Evolutionary conservation across 768 basidiomycete genomes (phyloP).

Genomic region (Stropharia rugosoannulata): DNA sequence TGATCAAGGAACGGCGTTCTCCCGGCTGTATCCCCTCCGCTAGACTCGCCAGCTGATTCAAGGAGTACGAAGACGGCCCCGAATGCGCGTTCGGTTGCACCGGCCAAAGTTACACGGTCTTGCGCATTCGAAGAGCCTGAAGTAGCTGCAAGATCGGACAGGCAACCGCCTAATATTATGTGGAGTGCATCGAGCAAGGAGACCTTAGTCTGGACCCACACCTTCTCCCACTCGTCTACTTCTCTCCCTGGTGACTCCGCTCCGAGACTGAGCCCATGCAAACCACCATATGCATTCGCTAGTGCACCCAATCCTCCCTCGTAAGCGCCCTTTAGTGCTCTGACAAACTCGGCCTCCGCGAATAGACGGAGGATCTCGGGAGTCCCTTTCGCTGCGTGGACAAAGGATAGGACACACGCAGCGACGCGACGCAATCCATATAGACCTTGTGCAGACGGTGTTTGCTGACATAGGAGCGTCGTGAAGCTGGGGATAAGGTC

Average conservation of each 20-base stretch:
- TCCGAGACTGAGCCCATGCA: constrained; percentile 29
- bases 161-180: constrained; percentile 46
- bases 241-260: constrained; percentile 24
- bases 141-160: constrained; percentile 42
- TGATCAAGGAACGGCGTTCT: constrained; percentile 63
- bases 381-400: constrained; percentile 45
- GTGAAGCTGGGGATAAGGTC: constrained; percentile 62
- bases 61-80: constrained; percentile 60
- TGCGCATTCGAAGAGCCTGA: constrained; percentile 34
- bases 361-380: constrained; percentile 51
- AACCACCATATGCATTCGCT: constrained; percentile 62
- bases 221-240: constrained; percentile 65
- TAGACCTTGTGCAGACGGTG: constrained; percentile 44
- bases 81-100: constrained; percentile 53
- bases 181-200: constrained; percentile 72
- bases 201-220: constrained; percentile 75
- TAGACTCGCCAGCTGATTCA: constrained; percentile 39
- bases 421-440: constrained; percentile 66
- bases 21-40: constrained; percentile 3
- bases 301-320: constrained; percentile 54
- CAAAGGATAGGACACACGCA: constrained; percentile 53
- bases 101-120: constrained; percentile 26
- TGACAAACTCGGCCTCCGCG: constrained; percentile 50
- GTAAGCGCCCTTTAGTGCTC: constrained; percentile 60
- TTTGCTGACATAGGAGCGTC: constrained; percentile 40